Conservation (phyloP, 345 rosid genomes). For the Salix caprea region DNA sequence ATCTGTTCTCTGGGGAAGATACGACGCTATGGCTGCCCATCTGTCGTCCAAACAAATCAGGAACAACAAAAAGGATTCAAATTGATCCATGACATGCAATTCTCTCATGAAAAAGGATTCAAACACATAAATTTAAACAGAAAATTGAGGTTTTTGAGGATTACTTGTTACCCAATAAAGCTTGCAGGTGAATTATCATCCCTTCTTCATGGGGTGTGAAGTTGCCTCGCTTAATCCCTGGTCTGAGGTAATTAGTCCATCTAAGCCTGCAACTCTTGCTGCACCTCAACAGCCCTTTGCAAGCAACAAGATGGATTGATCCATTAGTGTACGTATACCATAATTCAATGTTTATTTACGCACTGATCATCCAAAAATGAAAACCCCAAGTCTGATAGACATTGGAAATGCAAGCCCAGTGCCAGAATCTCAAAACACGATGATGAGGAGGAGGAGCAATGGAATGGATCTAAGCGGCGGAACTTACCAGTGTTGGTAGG, state of each 20-base stretch:
- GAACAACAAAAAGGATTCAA: neutral
- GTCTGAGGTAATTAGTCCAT: constrained; percentile 98
- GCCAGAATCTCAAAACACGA: neutral
- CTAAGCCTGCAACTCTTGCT: constrained; percentile 99
- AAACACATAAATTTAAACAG: neutral
- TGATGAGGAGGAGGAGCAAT: neutral
- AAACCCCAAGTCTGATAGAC: no score
- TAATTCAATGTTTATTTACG: neutral
- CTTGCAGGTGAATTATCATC: constrained; percentile 96
- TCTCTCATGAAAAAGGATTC: neutral
- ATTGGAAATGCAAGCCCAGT: neutral
- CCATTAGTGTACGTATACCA: constrained; percentile 1
- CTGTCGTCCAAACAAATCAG: constrained; percentile 21
- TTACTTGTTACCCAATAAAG: constrained; percentile 99
- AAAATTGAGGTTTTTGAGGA: constrained; percentile 13
- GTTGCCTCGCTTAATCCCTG: constrained; percentile 97
- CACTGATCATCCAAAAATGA: neutral
- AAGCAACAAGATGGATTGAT: neutral
- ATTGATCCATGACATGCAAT: neutral
- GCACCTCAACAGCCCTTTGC: constrained; percentile 71
- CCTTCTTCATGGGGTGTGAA: constrained; percentile 98
- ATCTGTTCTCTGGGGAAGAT: constrained; percentile 92
- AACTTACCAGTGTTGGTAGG: constrained; percentile 80
- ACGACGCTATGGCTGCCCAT: constrained; percentile 99
- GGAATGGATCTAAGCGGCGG: neutral